Base-by-base conservation (phyloP, 495 filamentous ascomycete species). In the Talaromyces wortmannii region DNA sequence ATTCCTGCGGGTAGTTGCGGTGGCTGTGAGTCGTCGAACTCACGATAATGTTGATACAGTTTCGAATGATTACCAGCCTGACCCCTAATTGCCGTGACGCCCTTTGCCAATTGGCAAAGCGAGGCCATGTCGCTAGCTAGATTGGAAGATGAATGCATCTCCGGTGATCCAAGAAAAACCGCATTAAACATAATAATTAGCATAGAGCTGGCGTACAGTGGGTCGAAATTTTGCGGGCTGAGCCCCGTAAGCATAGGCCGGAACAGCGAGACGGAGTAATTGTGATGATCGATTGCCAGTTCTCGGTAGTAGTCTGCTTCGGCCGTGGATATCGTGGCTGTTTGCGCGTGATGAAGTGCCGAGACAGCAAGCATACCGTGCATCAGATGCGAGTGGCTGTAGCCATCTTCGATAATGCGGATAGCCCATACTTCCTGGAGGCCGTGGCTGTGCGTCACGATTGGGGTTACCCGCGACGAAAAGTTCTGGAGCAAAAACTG, bases 291-390 rank as follows among this genome's bases (percentile, higher is more conserved):
- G 7, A 23, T 29, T 1, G 51, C 51, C 29, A 45, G n/a, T 4
- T 15, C 29, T 7, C 15, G 18, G 23, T 45, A 45, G n/a, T 30
- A 32, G 18, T 46, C 29, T 13, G 52, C 4, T 31, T 17, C 29
- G 7, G 43, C 42, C 31, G 31, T 23, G 11, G 23, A 8, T 6
- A n/a, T 46, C 7, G 30, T 46, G 12, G 52, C 6, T 45, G 18
- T 53, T 23, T 45, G 52, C 29, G 52, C 31, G 13, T 45, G 16
- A 23, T 53, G 52, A 10, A 53, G 52, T 8, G 52, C 52, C 5
- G 52, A 53, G 12, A 31, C 31, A 7, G 52, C 52, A 15, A 53
- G 42, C 40, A 53, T 30, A 45, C 52, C 44, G 43, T 53, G 52
- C 52, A 46, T 53, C 18, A 53, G 23, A 16, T 53, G 43, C 17